A percentile compares a stretch with the other conserved stretches of the same genome.
phyloP scores from a whole-genome alignment of 2,329 filamentous ascomycete genomes.

The Talaromyces sp. region DNA sequence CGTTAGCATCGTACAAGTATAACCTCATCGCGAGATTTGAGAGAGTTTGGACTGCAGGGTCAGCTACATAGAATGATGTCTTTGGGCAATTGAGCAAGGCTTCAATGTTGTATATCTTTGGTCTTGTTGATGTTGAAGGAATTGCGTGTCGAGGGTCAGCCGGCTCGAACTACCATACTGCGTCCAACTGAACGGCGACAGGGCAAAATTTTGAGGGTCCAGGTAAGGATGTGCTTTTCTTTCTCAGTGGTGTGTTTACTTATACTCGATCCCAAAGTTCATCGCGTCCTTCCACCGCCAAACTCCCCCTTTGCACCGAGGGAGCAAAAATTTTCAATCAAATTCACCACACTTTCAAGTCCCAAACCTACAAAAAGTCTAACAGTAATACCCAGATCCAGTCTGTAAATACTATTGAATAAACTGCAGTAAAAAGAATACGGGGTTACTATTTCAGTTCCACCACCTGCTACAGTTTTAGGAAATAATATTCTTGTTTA shows the following conservation, averaged over 20 bases:
- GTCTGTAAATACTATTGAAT: too few species aligned
- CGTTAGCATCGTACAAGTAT: not conserved
- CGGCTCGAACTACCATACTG: not conserved
- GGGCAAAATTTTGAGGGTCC: not conserved
- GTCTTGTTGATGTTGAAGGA: not conserved
- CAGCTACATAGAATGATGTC: not conserved
- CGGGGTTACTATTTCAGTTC: too few species aligned
- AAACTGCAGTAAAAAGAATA: not conserved
- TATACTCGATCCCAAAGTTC: not conserved
- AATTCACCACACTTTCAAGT: not conserved
- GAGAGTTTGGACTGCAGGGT: not conserved
- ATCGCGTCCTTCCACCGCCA: not conserved
- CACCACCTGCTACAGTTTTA: too few species aligned
- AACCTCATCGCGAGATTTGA: not conserved
- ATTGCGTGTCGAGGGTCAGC: not conserved
- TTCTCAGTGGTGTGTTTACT: not conserved
- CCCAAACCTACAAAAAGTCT: not conserved
- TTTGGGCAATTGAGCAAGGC: not conserved
- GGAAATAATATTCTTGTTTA: too few species aligned
- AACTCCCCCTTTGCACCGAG: not conserved
- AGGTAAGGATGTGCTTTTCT: not conserved
- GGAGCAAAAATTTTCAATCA: not conserved
- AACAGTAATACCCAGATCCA: conserved; percentile 34
- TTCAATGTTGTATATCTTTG: not conserved
- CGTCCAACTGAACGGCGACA: not conserved